Conservation (phyloP, 2,329 filamentous ascomycete genomes). For the Truncatella angustata region DNA sequence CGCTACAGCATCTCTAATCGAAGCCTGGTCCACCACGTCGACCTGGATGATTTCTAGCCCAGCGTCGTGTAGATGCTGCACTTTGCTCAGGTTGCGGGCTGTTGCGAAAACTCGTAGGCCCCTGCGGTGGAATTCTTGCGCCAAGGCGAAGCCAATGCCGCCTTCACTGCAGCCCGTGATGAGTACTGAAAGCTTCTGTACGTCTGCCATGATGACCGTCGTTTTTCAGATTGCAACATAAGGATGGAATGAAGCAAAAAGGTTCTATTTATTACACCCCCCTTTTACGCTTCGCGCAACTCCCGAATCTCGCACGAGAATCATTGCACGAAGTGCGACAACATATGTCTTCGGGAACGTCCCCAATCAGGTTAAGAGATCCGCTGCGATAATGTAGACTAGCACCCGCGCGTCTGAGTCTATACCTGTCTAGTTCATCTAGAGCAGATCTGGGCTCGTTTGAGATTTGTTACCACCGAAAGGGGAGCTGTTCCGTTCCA, state of each 20-base stretch:
- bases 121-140: constrained; percentile 33
- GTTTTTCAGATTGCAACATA: not conserved
- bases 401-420: not conserved
- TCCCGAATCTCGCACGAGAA: not conserved
- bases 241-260: not conserved
- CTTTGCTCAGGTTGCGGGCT: constrained; percentile 32
- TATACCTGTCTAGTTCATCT: not conserved
- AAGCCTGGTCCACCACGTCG: constrained; percentile 36
- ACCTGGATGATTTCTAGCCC: constrained; percentile 37
- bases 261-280: not conserved
- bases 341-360: not conserved
- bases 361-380: not conserved
- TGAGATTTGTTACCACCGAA: not conserved
- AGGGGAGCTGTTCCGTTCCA: not conserved
- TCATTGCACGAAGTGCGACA: not conserved
- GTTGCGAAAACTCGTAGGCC: constrained; percentile 41
- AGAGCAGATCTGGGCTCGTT: too few species aligned
- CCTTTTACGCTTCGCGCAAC: not conserved
- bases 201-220: not conserved
- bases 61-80: constrained; percentile 26
- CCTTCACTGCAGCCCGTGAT: constrained; percentile 36
- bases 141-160: constrained; percentile 39
- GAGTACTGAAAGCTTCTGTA: constrained; percentile 7
- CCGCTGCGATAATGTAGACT: too few species aligned
- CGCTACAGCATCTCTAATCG: constrained; percentile 29